Base-by-base conservation (phyloP, 148 eudicot species). In the Rhododendron vialii region DNA sequence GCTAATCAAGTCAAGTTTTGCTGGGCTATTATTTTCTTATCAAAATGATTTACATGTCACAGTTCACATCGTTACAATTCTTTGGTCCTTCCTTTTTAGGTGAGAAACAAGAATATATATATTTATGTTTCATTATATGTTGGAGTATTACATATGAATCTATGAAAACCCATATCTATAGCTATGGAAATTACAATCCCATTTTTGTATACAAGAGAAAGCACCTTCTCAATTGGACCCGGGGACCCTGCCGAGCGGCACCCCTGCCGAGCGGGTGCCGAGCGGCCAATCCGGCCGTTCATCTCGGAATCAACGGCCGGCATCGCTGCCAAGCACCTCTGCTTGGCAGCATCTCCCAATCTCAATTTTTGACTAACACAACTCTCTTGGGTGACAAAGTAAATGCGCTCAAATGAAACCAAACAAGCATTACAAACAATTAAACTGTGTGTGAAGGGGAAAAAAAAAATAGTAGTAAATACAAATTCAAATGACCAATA, bases 171-270 rank as follows among this genome's bases (percentile, higher is more conserved):
- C 57, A 79, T 45, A 79, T 79, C 57, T 26, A 28, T 28, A 51
- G 61, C 28, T 17, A 80, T 80, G 83, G 83, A 81, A 41, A 81
- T 81, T 81, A 81, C 71, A 81, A 35, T 55, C 22, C 38, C 59
- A 50, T 14, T 26, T 50, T 55, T 53, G 28, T n/a, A 53, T 57
- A 81, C 48, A 81, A 6, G 0, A 26, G 10, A 30, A 26, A 48
- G 10, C 4, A 9, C 2, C 11, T 36, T 82, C 61, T 22, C 50
- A 61, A 61, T 57, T 24, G n/a, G n/a, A n/a, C n/a, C n/a, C n/a
- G n/a, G n/a, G n/a, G n/a, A n/a, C n/a, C n/a, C n/a, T n/a, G n/a
- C n/a, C n/a, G n/a, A n/a, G n/a, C n/a, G n/a, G n/a, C n/a, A n/a
- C n/a, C n/a, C n/a, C n/a, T n/a, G n/a, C n/a, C n/a, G n/a, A n/a